Base-by-base conservation (phyloP, 768 basidiomycete species). In the Rhizopogon sp. region DNA sequence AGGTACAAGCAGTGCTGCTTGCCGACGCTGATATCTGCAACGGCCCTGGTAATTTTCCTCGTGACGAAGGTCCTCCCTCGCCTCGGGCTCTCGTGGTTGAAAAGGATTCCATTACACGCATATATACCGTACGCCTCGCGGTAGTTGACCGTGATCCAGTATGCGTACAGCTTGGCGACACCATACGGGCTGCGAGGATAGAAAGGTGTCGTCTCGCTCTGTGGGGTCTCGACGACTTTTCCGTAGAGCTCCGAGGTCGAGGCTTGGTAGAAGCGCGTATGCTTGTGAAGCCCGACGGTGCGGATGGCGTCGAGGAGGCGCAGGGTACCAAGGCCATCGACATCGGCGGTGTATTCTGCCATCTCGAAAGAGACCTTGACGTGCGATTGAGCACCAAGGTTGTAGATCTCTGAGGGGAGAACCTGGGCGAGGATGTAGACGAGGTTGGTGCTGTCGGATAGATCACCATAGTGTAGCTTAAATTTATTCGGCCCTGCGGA, bases 331-430 rank as follows among this genome's bases (percentile, higher is more conserved):
- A 98, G 79, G 7, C 87, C 95, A 63, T 98, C 95, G 47, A 98
- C 95, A 66, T 98, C 96, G 50, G 91, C 94, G 0, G 96, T 98
- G 76, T 98, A 98, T 73, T 98, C 95, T 25, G 95, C 92, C 93
- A 98, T 96, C 72, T 98, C 96, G 71, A 98, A 98, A 28, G 94
- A 97, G 60, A 98, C 95, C 72, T 98, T 98, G 77, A 98, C 95
- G 75, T 98, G 95, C 42, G 91, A 93, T 71, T 98, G 95, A 14
- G 95, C 95, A 43, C 93, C 95, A 51, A 98, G 87, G 72, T 98
- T 98, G 83, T 97, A 98, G 57, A 98, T 87, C 74, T 98, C 96
- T 20, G 93, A 87, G 2, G 95, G 95, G 70, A 90, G 90, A 53
- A 97, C 93, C 64, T 92, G 86, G 3, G 96, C 88, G 69, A 98